Evolutionary conservation across 2,329 filamentous ascomycete species (phyloP).

Genomic region (Myrmaecium sp.): DNA sequence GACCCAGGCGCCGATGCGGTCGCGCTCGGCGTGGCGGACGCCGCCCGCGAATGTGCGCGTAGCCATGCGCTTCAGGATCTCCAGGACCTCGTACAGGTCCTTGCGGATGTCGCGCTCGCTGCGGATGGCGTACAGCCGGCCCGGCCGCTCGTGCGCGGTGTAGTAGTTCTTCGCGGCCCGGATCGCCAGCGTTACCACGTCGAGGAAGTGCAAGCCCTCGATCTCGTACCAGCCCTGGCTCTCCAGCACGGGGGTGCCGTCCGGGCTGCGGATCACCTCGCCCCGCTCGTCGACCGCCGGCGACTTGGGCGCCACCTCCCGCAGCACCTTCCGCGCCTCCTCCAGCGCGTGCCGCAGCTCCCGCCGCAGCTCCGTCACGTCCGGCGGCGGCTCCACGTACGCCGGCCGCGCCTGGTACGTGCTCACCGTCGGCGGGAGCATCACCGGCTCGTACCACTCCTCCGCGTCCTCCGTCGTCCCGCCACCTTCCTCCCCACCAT

Average conservation of each 20-base stretch:
- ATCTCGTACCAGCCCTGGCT: slow-evolving; percentile 65
- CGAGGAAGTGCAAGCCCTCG: slow-evolving; percentile 80
- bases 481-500: slow-evolving; percentile 6
- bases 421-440: slow-evolving; percentile 93
- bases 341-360: slow-evolving; percentile 51
- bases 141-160: slow-evolving; percentile 74
- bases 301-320: too few species aligned
- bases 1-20: slow-evolving; percentile 66
- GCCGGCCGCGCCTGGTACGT: slow-evolving; percentile 82
- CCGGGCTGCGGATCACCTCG: slow-evolving; percentile 8
- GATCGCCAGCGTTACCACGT: slow-evolving; percentile 89
- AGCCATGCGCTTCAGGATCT: slow-evolving; percentile 83
- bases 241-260: slow-evolving; percentile 10
- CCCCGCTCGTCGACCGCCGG: too few species aligned
- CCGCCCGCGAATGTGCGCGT: slow-evolving; percentile 73
- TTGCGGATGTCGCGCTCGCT: slow-evolving; percentile 71
- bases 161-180: slow-evolving; percentile 93
- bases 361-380: slow-evolving; percentile 59
- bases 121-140: slow-evolving; percentile 71
- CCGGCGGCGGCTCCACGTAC: slow-evolving; percentile 66
- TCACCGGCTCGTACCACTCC: too few species aligned
- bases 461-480: slow-evolving; percentile 33
- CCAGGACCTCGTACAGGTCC: slow-evolving; percentile 72
- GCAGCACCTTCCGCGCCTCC: slow-evolving; percentile 51
- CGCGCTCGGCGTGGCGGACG: slow-evolving; percentile 59